A percentile compares a stretch with the other conserved stretches of the same genome.
phyloP scores from a whole-genome alignment of 768 basidiomycete genomes.

The Pulveroboletus sp. region DNA sequence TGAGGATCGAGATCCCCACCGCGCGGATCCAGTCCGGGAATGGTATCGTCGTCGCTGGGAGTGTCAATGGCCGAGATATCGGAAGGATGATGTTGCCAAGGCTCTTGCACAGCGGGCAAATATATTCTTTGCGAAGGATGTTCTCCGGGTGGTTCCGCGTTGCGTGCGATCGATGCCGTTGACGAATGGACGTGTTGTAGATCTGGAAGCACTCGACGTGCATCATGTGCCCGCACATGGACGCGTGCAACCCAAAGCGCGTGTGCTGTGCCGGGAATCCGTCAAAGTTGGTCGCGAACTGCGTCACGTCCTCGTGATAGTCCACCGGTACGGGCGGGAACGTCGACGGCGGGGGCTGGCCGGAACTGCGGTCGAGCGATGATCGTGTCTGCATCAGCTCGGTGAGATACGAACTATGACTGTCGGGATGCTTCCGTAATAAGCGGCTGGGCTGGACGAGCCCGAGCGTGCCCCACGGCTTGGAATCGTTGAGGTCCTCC shows the following conservation, averaged over 20 bases:
- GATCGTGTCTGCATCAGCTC: conserved; percentile 62
- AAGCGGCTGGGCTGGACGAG: conserved; percentile 85
- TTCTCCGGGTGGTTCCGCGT: conserved; percentile 93
- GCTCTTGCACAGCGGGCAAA: conserved; percentile 96
- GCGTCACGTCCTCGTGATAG: conserved; percentile 26
- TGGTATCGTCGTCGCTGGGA: conserved; percentile 45
- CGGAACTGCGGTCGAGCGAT: conserved; percentile 63
- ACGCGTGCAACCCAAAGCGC: conserved; percentile 81
- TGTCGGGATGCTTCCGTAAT: conserved; percentile 73
- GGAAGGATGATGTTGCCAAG: conserved; percentile 93
- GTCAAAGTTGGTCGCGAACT: conserved; percentile 63
- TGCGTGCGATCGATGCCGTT: conserved; percentile 82
- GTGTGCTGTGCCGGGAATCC: conserved; percentile 68
- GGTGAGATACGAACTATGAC: conserved; percentile 55
- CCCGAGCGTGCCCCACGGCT: conserved; percentile 82
- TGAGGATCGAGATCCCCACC: conserved; percentile 84
- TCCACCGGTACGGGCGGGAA: conserved; percentile 30
- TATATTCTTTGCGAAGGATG: conserved; percentile 90
- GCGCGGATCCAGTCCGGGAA: conserved; percentile 90
- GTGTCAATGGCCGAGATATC: conserved; percentile 51
- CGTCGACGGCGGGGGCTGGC: conserved; percentile 24
- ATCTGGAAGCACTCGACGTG: conserved; percentile 91
- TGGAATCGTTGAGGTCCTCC: conserved; percentile 73
- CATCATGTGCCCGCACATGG: conserved; percentile 96
- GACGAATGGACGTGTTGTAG: conserved; percentile 81